Evolutionary conservation across 2,329 filamentous ascomycete genomes (phyloP), one percentile per base, ranked within the genome.

Genomic region (Colletotrichum musicola): DNA sequence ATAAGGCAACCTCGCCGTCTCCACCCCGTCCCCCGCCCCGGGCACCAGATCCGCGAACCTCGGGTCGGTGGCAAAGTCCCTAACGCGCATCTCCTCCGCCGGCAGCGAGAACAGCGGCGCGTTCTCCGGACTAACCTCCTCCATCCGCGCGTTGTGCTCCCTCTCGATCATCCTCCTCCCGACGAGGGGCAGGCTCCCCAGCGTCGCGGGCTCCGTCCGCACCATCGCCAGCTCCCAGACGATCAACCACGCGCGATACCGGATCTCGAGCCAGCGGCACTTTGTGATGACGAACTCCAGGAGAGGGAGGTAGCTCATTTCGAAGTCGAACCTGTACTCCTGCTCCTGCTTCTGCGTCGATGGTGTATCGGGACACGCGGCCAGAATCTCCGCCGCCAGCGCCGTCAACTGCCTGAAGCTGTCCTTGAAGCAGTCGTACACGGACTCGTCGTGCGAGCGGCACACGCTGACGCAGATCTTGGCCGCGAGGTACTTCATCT

Each of bases 31-130:
- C n/a, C n/a, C n/a, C n/a, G n/a, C n/a, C n/a, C n/a, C n/a, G n/a
- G n/a, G n/a, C 9, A 47, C 16, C 30, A 68, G 20, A 35, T 65
- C 62, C 0, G 61, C 47, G 16, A 68, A 65, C 14, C 65, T 62
- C 13, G 40, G 20, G 25, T 68, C 65, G 30, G 25, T 42, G 9
- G 27, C 18, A 9, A 61, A 68, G 22, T 68, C 65, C 18, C 47
- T 65, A n/a, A 68, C 62, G 18, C 65, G 65, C 65, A 68, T 68
- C 55, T 68, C 65, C 18, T 68, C 65, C 4, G 65, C 62, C 42
- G 65, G 65, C n/a, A 68, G 27, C n/a, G 65, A 68, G 35, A 68
- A 68, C 5, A 65, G 50, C 3, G 27, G 42, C 6, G 65, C 65
- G 30, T 60, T 68, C 10, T 65, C 40, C 0, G 30, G 40, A 13